These are phyloP conservation scores for Cutaneotrichosporon cyanovorans DNA, from an alignment of 1,284 basidiomycete species.

Conservation along the genomic window DNA sequence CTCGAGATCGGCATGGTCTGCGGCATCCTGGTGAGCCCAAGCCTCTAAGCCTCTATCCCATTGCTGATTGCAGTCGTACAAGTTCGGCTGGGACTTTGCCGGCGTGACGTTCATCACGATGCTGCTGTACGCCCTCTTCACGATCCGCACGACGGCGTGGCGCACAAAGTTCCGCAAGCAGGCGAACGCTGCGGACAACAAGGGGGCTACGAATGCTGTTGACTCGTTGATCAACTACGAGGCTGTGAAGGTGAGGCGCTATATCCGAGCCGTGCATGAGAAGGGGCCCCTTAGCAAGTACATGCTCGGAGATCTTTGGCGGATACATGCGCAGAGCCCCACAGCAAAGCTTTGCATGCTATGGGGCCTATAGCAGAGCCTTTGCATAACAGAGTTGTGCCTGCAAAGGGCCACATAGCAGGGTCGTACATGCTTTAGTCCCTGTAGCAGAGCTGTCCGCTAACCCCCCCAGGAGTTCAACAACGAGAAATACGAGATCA, in stretches of 20 bases:
- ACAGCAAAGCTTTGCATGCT: too few relatives aligned
- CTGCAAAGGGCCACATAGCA: too few relatives aligned
- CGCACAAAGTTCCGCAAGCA: constrained; percentile 86
- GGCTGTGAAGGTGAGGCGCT: constrained; percentile 64
- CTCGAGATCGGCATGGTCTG: constrained; percentile 95
- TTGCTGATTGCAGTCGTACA: constrained; percentile 65
- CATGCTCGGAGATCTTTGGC: too few relatives aligned
- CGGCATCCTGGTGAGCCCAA: constrained; percentile 71
- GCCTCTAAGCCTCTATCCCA: neutral
- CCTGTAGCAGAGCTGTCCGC: too few relatives aligned
- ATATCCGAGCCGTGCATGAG: too few relatives aligned
- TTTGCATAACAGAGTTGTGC: too few relatives aligned
- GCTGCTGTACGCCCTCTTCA: constrained; percentile 93
- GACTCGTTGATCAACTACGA: constrained; percentile 97
- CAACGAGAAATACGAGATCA: constrained; percentile 86
- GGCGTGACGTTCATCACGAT: constrained; percentile 80
- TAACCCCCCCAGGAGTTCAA: constrained; percentile 75
- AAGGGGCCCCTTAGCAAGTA: too few relatives aligned
- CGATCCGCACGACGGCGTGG: constrained; percentile 92
- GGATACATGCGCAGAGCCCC: too few relatives aligned
- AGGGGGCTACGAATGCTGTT: constrained; percentile 85
- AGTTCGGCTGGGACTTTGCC: constrained; percentile 95
- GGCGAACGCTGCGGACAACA: constrained; percentile 94
- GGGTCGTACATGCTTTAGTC: too few relatives aligned
- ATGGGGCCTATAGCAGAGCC: too few relatives aligned